Conservation (phyloP, 148 eudicot species). For the Amaranthus hypochondriacus region DNA sequence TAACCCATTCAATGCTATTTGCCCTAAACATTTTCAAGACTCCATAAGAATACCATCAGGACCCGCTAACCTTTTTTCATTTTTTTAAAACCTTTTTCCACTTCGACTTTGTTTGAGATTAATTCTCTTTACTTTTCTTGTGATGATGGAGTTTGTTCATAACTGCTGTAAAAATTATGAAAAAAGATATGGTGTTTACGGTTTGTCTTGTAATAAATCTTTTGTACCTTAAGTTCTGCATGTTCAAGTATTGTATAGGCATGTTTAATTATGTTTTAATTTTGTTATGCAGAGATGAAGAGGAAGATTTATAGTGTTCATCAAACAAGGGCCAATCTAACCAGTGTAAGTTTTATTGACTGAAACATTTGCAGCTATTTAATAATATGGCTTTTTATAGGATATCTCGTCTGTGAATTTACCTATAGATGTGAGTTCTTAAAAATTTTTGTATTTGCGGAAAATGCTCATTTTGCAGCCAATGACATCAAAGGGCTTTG, state of each 20-base stretch:
- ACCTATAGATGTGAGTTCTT: background rate
- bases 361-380: background rate
- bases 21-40: too few species aligned
- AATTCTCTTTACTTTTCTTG: background rate
- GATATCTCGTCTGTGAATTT: background rate
- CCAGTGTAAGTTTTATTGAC: conserved; percentile 49
- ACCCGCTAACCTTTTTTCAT: too few species aligned
- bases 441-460: background rate
- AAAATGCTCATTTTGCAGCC: conserved; percentile 35
- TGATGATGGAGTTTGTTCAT: too few species aligned
- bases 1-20: too few species aligned
- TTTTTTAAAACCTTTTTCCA: too few species aligned
- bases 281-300: conserved; percentile 41
- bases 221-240: background rate
- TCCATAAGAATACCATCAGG: too few species aligned
- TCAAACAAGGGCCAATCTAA: conserved; percentile 31
- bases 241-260: background rate
- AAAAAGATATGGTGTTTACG: background rate
- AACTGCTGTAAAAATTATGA: background rate
- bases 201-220: background rate
- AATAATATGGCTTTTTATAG: background rate
- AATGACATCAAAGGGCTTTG: conserved; percentile 53
- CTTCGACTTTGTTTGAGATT: background rate
- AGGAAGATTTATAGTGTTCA: conserved; percentile 43
- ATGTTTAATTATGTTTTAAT: background rate